A percentile compares a stretch with the other conserved stretches of the same genome.
These are phyloP conservation scores for Scheffersomyces stambukii DNA, from an alignment of 1,139 yeast species.

Conservation along the genomic window DNA sequence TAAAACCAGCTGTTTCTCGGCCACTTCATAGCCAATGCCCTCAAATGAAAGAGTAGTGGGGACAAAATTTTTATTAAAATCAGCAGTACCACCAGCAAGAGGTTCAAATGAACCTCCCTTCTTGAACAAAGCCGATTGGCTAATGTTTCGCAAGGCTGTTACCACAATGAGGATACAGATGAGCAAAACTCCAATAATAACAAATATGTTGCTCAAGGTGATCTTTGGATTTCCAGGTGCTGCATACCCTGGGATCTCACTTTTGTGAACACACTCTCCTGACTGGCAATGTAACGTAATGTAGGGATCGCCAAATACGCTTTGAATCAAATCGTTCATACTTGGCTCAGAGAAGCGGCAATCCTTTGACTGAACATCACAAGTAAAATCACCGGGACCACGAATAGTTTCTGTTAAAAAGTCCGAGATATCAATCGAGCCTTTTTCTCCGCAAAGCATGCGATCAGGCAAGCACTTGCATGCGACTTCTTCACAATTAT, in stretches of 20 bases:
- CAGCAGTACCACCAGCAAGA: slow-evolving; percentile 36
- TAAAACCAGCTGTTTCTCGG: slow-evolving; percentile 47
- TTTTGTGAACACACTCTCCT: slow-evolving; percentile 88
- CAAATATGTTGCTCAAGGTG: slow-evolving; percentile 45
- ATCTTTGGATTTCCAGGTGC: slow-evolving; percentile 57
- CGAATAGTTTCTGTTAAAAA: slow-evolving; percentile 82
- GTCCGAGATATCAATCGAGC: slow-evolving; percentile 92
- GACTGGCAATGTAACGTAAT: slow-evolving; percentile 77
- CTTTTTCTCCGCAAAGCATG: slow-evolving; percentile 91
- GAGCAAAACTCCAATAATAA: slow-evolving; percentile 48
- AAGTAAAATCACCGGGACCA: slow-evolving; percentile 91
- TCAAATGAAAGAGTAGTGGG: slow-evolving; percentile 79
- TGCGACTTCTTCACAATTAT: slow-evolving; percentile 68
- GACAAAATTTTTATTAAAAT: slow-evolving; percentile 53
- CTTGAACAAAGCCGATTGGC: slow-evolving; percentile 62
- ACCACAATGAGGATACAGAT: slow-evolving; percentile 34
- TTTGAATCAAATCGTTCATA: slow-evolving; percentile 85
- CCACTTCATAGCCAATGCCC: slow-evolving; percentile 59
- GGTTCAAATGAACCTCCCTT: slow-evolving; percentile 17
- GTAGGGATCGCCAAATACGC: slow-evolving; percentile 89
- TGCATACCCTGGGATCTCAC: slow-evolving; percentile 88
- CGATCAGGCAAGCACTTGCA: slow-evolving; percentile 90
- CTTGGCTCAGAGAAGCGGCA: slow-evolving; percentile 92
- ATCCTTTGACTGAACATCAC: slow-evolving; percentile 56
- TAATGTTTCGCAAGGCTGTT: slow-evolving; percentile 48